These are phyloP conservation scores for Trametes cingulata DNA, from an alignment of 768 basidiomycete species.

Conservation along the genomic window DNA sequence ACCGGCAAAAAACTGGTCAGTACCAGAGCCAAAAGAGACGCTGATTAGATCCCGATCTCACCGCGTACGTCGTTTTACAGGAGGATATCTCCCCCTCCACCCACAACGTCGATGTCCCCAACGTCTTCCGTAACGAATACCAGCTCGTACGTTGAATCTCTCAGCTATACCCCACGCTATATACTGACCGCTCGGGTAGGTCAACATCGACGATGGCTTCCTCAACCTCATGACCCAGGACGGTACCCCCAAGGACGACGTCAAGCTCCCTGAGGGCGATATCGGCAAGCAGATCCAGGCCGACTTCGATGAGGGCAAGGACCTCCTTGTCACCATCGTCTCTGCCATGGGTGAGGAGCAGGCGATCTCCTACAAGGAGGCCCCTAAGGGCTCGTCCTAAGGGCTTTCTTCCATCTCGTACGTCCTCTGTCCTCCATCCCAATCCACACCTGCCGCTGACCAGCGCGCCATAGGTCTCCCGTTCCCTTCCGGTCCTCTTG, in stretches of 20 bases:
- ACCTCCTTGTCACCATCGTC: slow-evolving; percentile 83
- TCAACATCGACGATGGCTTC: slow-evolving; percentile 92
- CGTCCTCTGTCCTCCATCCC: not conserved
- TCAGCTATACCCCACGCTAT: not conserved
- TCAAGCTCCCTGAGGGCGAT: slow-evolving; percentile 86
- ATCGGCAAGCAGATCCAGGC: slow-evolving; percentile 69
- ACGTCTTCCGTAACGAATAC: slow-evolving; percentile 89
- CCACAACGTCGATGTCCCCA: slow-evolving; percentile 99
- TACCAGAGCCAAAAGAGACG: slow-evolving; percentile 24
- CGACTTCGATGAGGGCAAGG: slow-evolving; percentile 85
- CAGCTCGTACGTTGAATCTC: slow-evolving; percentile 60
- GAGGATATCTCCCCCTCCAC: slow-evolving; percentile 96
- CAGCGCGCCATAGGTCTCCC: slow-evolving; percentile 3
- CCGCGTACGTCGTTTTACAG: slow-evolving; percentile 39
- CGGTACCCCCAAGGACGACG: slow-evolving; percentile 87
- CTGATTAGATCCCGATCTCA: slow-evolving; percentile 16
- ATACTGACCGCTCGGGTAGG: slow-evolving; percentile 38
- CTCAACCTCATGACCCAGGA: slow-evolving; percentile 91
- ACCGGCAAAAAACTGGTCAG: slow-evolving; percentile 94
- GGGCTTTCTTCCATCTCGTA: not conserved
- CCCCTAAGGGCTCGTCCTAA: slow-evolving; percentile 58
- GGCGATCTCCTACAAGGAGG: slow-evolving; percentile 88
- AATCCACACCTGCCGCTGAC: not conserved
- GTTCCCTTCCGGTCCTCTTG: slow-evolving; percentile 22
- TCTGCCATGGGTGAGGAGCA: slow-evolving; percentile 93